Evolutionary conservation across 2,329 filamentous ascomycete genomes (phyloP).

Genomic region (Aspergillus sp.): DNA sequence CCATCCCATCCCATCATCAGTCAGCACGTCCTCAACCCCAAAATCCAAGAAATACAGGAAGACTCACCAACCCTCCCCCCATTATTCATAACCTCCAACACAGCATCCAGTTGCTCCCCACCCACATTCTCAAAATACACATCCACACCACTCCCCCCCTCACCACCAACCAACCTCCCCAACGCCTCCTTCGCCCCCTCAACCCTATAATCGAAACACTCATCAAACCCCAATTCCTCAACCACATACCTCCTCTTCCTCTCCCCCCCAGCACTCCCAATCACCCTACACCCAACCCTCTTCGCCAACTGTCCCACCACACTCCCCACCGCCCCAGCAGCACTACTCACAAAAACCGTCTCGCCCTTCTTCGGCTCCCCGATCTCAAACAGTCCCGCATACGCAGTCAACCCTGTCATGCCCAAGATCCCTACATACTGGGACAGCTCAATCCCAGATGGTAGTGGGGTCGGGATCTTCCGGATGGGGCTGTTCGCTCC

Average conservation of each 20-base stretch:
- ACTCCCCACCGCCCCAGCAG: slow-evolving; percentile 79
- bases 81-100: slow-evolving; percentile 63
- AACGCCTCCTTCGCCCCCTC: slow-evolving; percentile 71
- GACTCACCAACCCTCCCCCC: slow-evolving; percentile 48
- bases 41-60: background rate
- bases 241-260: slow-evolving; percentile 76
- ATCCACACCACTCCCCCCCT: slow-evolving; percentile 73
- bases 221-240: slow-evolving; percentile 70
- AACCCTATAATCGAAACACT: slow-evolving; percentile 85
- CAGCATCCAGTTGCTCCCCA: slow-evolving; percentile 71
- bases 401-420: slow-evolving; percentile 77
- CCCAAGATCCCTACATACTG: slow-evolving; percentile 75
- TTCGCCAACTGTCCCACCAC: slow-evolving; percentile 85
- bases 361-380: slow-evolving; percentile 74
- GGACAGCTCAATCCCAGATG: slow-evolving; percentile 65
- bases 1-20: slow-evolving; percentile 42
- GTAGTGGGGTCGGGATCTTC: slow-evolving; percentile 42
- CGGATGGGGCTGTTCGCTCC: too few relatives aligned
- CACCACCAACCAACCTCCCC: slow-evolving; percentile 52
- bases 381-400: slow-evolving; percentile 72
- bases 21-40: background rate
- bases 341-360: slow-evolving; percentile 79
- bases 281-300: slow-evolving; percentile 74
- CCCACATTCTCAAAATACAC: slow-evolving; percentile 84
- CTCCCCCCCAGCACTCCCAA: slow-evolving; percentile 77